Conservation (phyloP, 2,329 filamentous ascomycete genomes). For the Aspergillus puulaauensis region DNA sequence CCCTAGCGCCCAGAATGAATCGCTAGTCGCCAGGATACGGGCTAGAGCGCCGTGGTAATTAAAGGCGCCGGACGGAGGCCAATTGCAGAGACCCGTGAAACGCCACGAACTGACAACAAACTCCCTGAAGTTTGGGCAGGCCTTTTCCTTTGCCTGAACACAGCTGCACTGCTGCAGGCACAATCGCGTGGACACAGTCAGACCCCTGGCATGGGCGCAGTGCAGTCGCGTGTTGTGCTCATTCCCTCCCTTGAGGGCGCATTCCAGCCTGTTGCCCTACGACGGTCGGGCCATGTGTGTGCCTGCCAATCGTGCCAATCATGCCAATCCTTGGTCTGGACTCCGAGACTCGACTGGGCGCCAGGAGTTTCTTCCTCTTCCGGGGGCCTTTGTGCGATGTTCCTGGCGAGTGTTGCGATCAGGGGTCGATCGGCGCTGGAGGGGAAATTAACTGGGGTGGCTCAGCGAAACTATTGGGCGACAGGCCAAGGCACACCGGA, state of each 20-base stretch:
- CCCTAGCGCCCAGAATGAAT: constrained; percentile 7
- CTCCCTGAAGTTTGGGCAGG: no score
- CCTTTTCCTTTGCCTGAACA: no score
- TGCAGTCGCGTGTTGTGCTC: neutral
- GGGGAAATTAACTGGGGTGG: constrained; percentile 1
- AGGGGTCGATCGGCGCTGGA: constrained; percentile 6
- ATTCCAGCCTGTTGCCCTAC: neutral
- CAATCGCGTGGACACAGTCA: neutral
- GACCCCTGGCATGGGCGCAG: neutral
- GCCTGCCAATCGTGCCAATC: neutral
- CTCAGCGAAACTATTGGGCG: neutral
- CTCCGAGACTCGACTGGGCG: neutral
- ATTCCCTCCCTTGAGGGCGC: neutral
- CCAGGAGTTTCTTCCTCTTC: constrained; percentile 1
- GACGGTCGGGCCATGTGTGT: neutral
- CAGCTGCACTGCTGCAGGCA: no score
- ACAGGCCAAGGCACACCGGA: no score
- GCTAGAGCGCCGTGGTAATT: constrained; percentile 8
- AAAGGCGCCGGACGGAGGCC: neutral
- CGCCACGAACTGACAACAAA: no score
- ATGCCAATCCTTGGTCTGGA: constrained; percentile 1
- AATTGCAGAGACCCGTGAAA: neutral
- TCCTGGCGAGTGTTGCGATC: constrained; percentile 6
- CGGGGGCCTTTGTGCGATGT: constrained; percentile 1
- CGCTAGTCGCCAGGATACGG: constrained; percentile 2